A percentile compares a stretch with the other conserved stretches of the same genome.
phyloP scores from a whole-genome alignment of 805 yeast genomes.

The Lipomyces yamadae region DNA sequence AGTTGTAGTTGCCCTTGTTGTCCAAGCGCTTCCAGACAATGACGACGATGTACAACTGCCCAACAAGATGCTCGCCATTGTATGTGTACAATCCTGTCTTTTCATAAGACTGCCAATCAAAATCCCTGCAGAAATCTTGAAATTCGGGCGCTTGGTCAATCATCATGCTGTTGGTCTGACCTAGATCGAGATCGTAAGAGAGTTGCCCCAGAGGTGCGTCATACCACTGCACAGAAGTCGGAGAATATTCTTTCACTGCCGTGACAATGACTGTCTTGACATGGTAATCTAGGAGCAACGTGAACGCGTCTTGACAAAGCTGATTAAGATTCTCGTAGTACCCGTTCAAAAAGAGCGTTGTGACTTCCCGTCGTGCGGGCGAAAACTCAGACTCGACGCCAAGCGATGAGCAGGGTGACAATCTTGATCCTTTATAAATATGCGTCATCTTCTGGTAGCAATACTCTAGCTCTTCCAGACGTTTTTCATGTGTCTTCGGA shows the following conservation, averaged over 20 bases:
- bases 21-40: slow-evolving; percentile 1
- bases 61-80: slow-evolving; percentile 1
- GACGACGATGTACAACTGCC: neutral
- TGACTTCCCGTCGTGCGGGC: neutral
- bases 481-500: neutral
- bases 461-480: neutral
- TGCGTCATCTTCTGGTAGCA: slow-evolving; percentile 1
- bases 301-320: slow-evolving; percentile 1
- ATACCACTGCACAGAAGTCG: neutral
- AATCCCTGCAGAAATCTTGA: neutral
- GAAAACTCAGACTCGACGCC: neutral
- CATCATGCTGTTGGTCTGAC: neutral
- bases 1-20: slow-evolving; percentile 3
- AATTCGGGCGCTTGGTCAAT: neutral
- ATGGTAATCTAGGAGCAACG: neutral
- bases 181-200: neutral
- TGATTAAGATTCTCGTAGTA: neutral
- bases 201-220: neutral
- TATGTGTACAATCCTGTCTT: neutral
- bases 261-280: slow-evolving; percentile 1
- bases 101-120: neutral
- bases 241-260: neutral
- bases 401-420: neutral
- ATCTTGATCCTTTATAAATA: neutral
- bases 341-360: neutral